Evolutionary conservation across 2,329 filamentous ascomycete genomes (phyloP), one percentile per base, ranked within the genome.

Genomic region (Lasiodiplodia sp.): DNA sequence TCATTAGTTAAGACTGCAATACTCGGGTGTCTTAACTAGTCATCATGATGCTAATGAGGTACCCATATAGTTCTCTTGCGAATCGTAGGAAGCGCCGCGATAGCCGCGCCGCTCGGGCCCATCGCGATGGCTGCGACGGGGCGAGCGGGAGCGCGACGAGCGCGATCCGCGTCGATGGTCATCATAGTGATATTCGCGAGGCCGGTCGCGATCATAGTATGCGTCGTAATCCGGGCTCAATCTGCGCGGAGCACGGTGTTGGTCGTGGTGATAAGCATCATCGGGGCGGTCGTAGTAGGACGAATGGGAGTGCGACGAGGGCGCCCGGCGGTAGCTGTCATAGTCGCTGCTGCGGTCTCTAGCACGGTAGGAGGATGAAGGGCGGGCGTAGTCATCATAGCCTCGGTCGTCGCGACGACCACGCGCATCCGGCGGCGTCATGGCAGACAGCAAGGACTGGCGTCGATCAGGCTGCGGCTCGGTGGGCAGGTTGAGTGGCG

Each of bases 21-120:
- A 37, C 49, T 38, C 23, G 49, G n/a, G 37, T 67, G 25, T 68
- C 66, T 55, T 68, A 62, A 62, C 66, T 56, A 47, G 66, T 47
- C 66, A 68, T 63, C 66, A 68, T 63, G 66, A 68, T 68, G 66
- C 47, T 63, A 68, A 60, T 58, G 38, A 68, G 66, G 66, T 68
- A 68, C 66, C 66, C 66, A 62, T 62, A 49, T 62, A 63, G 49
- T 63, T 52, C 21, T 68, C 53, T 49, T 67, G 56, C 53, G 65
- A 67, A 44, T 67, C 65, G 44, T 51, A 58, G 56, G 65, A 67
- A 58, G 64, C 64, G 49, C 53, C 65, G 65, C 65, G 55, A 25
- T 58, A 47, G 28, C 47, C 65, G 47, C 60, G 60, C 40, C 47
- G 55, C 28, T 52, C 31, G 28, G 55, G 28, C 38, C 40, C 64